Evolutionary conservation across 352 stramenopile species (phyloP), one percentile per base, ranked within the genome.

Genomic region (Pythium guiyangense): DNA sequence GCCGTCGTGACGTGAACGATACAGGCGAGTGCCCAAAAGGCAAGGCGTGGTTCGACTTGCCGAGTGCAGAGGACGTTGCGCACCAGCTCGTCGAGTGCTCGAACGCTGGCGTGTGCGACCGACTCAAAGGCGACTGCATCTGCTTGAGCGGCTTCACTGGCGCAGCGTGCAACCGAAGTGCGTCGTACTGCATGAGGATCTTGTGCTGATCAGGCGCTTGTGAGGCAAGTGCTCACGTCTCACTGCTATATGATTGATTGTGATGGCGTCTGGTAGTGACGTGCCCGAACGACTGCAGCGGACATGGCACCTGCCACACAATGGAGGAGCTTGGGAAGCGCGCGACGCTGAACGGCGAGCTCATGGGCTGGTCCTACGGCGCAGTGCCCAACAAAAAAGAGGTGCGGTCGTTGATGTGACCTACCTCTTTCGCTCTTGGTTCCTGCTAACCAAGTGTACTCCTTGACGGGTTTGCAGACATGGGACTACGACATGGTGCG

Each of bases 401-500:
- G 49, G 54, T 65, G 15, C 15, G 42, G 18, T 10, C 2, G 43
- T 48, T 48, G 6, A 15, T 49, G 4, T 40, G 12, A 15, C n/a
- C 39, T 5, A 20, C n/a, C 27, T 42, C 20, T 29, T 29, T 45
- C 39, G 10, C 39, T 3, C 26, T 54, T 52, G 27, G 11, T n/a
- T 20, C 40, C 22, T 15, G 34, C 35, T 50, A 6, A 47, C 25
- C 37, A 4, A 18, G 6, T 15, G 39, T 45, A 46, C 6, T 22
- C 15, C 26, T 45, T 51, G 9, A 26, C 29, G 18, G 11, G 4
- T n/a, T n/a, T 9, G 10, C 37, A 71, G 67, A 90, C 79, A 0
- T 97, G 91, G 91, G 91, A 97, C 69, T 92, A 90, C 51, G 79
- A 97, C 39, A 78, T 92, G 62, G 65, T 83, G 42, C 85, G 86